These are phyloP conservation scores for Artemisia annua DNA, from an alignment of 129 eudicot species.

Conservation along the genomic window DNA sequence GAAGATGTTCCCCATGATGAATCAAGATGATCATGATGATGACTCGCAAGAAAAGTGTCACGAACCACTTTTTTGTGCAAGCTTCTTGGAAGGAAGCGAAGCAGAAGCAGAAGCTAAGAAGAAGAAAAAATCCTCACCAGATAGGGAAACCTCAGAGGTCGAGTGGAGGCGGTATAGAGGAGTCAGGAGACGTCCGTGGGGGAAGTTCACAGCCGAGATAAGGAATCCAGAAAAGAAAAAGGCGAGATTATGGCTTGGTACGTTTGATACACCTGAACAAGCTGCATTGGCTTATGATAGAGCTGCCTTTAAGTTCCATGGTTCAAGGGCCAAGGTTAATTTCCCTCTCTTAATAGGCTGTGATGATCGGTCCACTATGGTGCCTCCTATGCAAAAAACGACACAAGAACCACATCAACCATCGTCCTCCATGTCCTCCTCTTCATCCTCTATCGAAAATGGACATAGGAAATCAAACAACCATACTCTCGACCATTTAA, in stretches of 20 bases:
- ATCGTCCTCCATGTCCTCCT: slow-evolving; percentile 20
- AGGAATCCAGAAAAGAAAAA: slow-evolving; percentile 40
- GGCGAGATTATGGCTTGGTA: slow-evolving; percentile 43
- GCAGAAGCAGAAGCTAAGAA: slow-evolving; percentile 6
- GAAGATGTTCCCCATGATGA: slow-evolving; percentile 8
- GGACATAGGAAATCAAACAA: background rate
- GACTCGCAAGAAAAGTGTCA: slow-evolving; percentile 8
- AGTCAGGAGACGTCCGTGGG: slow-evolving; percentile 41
- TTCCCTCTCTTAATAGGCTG: slow-evolving; percentile 34
- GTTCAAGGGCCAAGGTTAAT: slow-evolving; percentile 41
- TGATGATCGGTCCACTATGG: slow-evolving; percentile 6
- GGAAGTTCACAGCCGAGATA: slow-evolving; percentile 48
- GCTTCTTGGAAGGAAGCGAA: slow-evolving; percentile 15
- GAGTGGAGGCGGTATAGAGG: slow-evolving; percentile 46
- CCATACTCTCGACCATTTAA: background rate
- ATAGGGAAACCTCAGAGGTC: slow-evolving; percentile 1
- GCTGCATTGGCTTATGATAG: slow-evolving; percentile 41
- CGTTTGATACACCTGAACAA: slow-evolving; percentile 36
- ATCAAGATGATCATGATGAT: background rate
- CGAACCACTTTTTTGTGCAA: background rate
- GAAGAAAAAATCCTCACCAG: slow-evolving; percentile 17
- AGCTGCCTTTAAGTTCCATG: slow-evolving; percentile 42
- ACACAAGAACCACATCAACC: slow-evolving; percentile 11
- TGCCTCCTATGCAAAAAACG: background rate
- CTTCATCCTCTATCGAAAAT: slow-evolving; percentile 22